Evolutionary conservation across 768 basidiomycete genomes (phyloP).

Genomic region (Thelephora aurantiotincta): DNA sequence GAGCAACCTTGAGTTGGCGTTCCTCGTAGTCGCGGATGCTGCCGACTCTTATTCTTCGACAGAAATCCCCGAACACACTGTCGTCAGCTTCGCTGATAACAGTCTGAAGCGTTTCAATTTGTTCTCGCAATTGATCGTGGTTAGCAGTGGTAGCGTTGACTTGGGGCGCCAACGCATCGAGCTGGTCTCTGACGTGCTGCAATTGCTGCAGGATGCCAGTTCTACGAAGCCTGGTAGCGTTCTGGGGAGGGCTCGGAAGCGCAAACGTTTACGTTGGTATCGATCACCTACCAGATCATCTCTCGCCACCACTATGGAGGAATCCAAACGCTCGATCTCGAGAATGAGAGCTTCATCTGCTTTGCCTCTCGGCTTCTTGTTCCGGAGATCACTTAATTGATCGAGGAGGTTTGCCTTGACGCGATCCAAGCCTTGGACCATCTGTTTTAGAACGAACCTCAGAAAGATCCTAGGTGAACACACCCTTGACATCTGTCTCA

Average conservation of each 20-base stretch:
- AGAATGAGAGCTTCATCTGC: slow-evolving; percentile 68
- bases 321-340: slow-evolving; percentile 70
- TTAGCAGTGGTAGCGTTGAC: slow-evolving; percentile 46
- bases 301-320: slow-evolving; percentile 53
- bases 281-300: slow-evolving; percentile 64
- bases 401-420: slow-evolving; percentile 55
- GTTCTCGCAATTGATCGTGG: slow-evolving; percentile 34
- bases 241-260: slow-evolving; percentile 25
- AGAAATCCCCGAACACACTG: slow-evolving; percentile 64
- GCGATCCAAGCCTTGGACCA: slow-evolving; percentile 32
- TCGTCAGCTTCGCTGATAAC: slow-evolving; percentile 72
- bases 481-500: slow-evolving; percentile 85
- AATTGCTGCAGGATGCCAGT: slow-evolving; percentile 75
- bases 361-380: slow-evolving; percentile 72
- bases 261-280: too few species aligned
- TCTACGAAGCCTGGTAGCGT: slow-evolving; percentile 59
- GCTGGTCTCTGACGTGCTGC: slow-evolving; percentile 62
- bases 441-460: slow-evolving; percentile 14
- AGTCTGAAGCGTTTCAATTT: slow-evolving; percentile 38
- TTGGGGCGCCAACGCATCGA: slow-evolving; percentile 54
- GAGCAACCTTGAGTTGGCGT: slow-evolving; percentile 74
- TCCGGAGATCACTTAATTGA: slow-evolving; percentile 72
- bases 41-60: slow-evolving; percentile 57
- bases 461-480: background rate
- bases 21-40: slow-evolving; percentile 92